Percentiles rank a stretch among this genome's conserved stretches.
phyloP scores from a whole-genome alignment of 495 filamentous ascomycete species.

The Penicillium flavigenum region DNA sequence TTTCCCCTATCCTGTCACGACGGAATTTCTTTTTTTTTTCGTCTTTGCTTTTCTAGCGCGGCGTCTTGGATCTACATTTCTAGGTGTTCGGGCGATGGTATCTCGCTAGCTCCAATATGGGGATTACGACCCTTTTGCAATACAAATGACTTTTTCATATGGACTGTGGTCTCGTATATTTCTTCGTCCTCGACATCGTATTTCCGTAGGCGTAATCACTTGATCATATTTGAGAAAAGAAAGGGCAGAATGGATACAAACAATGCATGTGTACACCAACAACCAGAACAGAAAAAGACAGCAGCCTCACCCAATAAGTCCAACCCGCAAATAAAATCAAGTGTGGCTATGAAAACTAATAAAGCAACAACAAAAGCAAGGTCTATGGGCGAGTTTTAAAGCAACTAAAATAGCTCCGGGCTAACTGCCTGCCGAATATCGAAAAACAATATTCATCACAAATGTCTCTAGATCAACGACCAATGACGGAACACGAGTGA shows the following conservation, averaged over 20 bases:
- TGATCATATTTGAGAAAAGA: background rate
- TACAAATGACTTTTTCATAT: background rate
- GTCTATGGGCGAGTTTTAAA: background rate
- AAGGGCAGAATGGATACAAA: background rate
- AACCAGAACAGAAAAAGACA: background rate
- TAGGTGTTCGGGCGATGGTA: slow-evolving; percentile 1
- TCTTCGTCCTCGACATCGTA: background rate
- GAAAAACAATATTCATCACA: background rate
- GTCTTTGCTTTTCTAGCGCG: slow-evolving; percentile 17
- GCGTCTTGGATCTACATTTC: slow-evolving; percentile 18
- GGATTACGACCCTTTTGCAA: background rate
- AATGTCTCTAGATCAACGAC: slow-evolving; percentile 3
- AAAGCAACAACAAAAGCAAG: background rate
- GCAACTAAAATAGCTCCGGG: background rate
- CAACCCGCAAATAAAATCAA: background rate
- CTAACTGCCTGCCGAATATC: background rate
- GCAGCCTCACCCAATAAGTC: background rate
- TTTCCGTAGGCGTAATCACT: background rate
- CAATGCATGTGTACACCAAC: slow-evolving; percentile 2
- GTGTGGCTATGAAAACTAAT: background rate
- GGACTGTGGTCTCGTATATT: background rate
- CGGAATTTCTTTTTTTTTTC: background rate
- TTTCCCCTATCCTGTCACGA: background rate
- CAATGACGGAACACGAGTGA: background rate
- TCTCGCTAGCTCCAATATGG: background rate